These are phyloP conservation scores for Arthrinium phaeospermum DNA, from an alignment of 2,329 filamentous ascomycete species.

Conservation along the genomic window DNA sequence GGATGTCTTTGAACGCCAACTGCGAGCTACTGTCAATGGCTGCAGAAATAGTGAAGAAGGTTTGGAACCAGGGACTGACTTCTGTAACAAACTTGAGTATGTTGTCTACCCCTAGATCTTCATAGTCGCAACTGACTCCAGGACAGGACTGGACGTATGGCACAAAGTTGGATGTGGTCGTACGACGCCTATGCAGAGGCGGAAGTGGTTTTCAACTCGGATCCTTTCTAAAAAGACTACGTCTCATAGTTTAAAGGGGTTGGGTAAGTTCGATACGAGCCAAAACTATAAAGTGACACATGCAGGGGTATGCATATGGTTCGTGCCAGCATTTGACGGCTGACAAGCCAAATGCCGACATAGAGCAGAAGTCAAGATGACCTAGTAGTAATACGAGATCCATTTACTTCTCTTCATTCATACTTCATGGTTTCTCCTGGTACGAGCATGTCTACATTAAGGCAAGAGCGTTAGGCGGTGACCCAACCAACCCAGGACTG, in stretches of 20 bases:
- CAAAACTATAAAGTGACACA: not conserved
- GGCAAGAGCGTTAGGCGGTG: slow-evolving; percentile 46
- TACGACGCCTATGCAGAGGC: slow-evolving; percentile 5
- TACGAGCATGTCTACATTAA: slow-evolving; percentile 34
- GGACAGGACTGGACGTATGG: not conserved
- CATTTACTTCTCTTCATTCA: not conserved
- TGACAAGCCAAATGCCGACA: not conserved
- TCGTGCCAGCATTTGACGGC: not conserved
- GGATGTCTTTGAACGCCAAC: not conserved
- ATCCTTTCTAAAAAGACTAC: slow-evolving; percentile 11
- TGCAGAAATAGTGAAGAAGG: not conserved
- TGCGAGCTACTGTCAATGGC: not conserved
- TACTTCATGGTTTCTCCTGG: not conserved
- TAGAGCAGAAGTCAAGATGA: not conserved
- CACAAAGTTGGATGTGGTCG: not conserved
- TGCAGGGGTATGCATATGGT: not conserved
- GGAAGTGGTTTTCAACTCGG: not conserved
- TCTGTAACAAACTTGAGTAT: not conserved
- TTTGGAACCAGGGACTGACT: not conserved
- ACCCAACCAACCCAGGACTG: slow-evolving; percentile 43
- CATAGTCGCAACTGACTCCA: not conserved
- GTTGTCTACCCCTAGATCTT: not conserved
- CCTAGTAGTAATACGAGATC: too few relatives aligned
- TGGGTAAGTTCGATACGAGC: not conserved
- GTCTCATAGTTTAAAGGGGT: fast-evolving